Base-by-base conservation (phyloP, 768 basidiomycete genomes). In the Scleroderma bovista region DNA sequence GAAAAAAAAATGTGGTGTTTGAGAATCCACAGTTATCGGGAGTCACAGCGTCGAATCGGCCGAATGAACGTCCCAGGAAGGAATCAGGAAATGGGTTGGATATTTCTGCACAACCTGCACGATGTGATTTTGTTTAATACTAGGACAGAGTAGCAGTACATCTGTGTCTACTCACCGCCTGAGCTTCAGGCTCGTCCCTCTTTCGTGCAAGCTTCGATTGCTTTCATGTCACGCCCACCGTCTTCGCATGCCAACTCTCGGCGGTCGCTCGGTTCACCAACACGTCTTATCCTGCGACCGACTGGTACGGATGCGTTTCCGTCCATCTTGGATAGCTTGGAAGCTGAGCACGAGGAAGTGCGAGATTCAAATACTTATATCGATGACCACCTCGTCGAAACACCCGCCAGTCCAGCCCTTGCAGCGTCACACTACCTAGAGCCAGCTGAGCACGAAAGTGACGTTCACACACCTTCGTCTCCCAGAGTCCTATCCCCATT, bases 271-370 rank as follows among this genome's bases (percentile, higher is more conserved):
- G 43, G 20, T 42, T 51, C 49, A 20, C 51, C 55, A 0, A 46
- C 42, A 15, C 65, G 47, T 43, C 51, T 67, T 12, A 50, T 49
- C 34, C 39, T 67, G 39, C 53, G 55, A 44, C 56, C 65, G 12
- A 67, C 53, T 7, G 63, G 65, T 13, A 67, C 65, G n/a, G 57
- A 63, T 13, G 54, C 67, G 3, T 67, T 69, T 38, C 65, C 65
- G 31, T 67, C 65, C 5, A 56, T 52, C n/a, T 20, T 67, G 41
- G 60, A 67, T 37, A 41, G 47, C 47, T 50, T 66, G 47, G 57
- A 67, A 22, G 55, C 57, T 46, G 67, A 65, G 67, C 61, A 63
- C 6, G 57, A 65, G 48, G 52, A 50, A 37, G 57, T 61, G 33
- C 45, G 41, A 3, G 44, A 54, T 45, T 60, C 57, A 15, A 42